Evolutionary conservation across 768 basidiomycete species (phyloP), one percentile per base, ranked within the genome.

Genomic region (Tubosaeta brunneosetosa): DNA sequence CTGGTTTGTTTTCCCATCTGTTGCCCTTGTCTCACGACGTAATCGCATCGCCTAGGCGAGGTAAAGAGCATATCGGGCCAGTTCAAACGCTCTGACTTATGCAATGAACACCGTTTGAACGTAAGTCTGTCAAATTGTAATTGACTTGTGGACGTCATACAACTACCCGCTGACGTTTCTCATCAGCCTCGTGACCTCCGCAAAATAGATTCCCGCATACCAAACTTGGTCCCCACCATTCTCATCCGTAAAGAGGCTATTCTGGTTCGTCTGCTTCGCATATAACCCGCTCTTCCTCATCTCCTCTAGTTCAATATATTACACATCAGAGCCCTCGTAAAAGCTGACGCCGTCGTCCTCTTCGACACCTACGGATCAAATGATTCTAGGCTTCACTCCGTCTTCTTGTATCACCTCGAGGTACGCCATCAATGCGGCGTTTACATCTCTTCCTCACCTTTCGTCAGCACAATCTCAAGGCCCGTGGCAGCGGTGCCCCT

Each of bases 171-270:
- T 68, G 61, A 67, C 59, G 52, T 55, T 53, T 51, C 60, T 60
- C 14, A 59, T 57, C 19, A 61, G 90, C 88, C 93, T 60, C 88
- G 95, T 77, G 95, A 98, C 75, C 77, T 98, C 22, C 86, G 95
- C 50, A 97, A 97, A 76, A 90, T 98, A 59, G 95, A 98, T 73
- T 94, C 91, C 4, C 79, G 92, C 59, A 81, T 94, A 59, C 93
- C 94, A 33, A 97, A 94, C 70, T 83, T 95, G 51, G 88, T 98
- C 16, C 94, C 94, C 37, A 94, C 94, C 38, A 94, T 98, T 62
- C 81, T 98, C 51, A 82, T 88, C 48, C 80, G 95, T 58, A 87
- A 85, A 63, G 86, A 91, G 70, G 91, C 89, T 44, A 84, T 97
- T 58, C 76, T 98, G 55, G 91, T 91, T 66, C 52, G 83, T 77